These are phyloP conservation scores for Ocimum tenuiflorum DNA, from an alignment of 257 asterid genomes.

Conservation along the genomic window DNA sequence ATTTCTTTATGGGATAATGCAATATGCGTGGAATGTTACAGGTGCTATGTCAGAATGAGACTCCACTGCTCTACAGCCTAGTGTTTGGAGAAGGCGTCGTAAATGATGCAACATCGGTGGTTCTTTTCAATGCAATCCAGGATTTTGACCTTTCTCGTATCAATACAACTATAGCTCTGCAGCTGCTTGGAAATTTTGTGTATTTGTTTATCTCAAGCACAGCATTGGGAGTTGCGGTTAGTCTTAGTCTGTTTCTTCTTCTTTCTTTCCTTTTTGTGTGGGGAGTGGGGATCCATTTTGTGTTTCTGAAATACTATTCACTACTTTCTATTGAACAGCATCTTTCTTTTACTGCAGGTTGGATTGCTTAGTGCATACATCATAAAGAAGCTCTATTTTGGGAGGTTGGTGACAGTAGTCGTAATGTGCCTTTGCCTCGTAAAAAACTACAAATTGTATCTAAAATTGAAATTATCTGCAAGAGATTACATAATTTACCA, in stretches of 20 bases:
- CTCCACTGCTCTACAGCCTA: slow-evolving; percentile 56
- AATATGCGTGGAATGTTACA: slow-evolving; percentile 15
- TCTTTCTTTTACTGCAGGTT: slow-evolving; percentile 31
- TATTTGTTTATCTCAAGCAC: slow-evolving; percentile 49
- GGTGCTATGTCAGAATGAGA: slow-evolving; percentile 62
- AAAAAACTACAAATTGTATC: too few relatives aligned
- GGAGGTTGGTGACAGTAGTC: slow-evolving; percentile 34
- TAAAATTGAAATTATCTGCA: background rate
- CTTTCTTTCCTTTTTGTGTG: background rate
- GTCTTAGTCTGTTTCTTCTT: slow-evolving; percentile 14
- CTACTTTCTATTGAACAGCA: slow-evolving; percentile 16
- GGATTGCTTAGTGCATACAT: slow-evolving; percentile 58
- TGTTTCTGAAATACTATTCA: background rate
- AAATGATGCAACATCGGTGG: slow-evolving; percentile 67
- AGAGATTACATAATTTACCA: slow-evolving; percentile 1
- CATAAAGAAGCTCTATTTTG: slow-evolving; percentile 59
- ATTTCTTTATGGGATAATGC: slow-evolving; percentile 1
- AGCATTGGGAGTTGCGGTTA: slow-evolving; percentile 46
- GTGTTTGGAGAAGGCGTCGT: slow-evolving; percentile 75
- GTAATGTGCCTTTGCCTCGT: background rate
- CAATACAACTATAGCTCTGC: slow-evolving; percentile 29
- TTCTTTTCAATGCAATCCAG: slow-evolving; percentile 69
- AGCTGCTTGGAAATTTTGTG: slow-evolving; percentile 42
- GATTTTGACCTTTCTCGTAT: slow-evolving; percentile 44
- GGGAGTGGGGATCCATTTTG: background rate